Percentiles rank a stretch among this genome's conserved stretches.
These are phyloP conservation scores for Exserohilum turcica DNA, from an alignment of 2,329 filamentous ascomycete genomes.

Conservation along the genomic window DNA sequence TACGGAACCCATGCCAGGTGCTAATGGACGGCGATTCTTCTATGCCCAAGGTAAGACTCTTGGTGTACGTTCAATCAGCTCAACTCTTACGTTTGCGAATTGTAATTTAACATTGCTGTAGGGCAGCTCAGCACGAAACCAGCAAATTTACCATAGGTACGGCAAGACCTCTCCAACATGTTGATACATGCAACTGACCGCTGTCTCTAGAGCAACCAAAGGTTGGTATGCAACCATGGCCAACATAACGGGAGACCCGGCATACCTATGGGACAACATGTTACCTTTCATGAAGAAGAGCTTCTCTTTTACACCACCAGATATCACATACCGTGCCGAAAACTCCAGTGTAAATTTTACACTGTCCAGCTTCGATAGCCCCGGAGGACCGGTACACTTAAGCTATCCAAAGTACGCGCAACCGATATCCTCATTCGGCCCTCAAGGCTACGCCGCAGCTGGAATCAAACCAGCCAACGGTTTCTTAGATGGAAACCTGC, in stretches of 20 bases:
- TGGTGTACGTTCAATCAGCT: conserved; percentile 15
- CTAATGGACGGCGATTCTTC: conserved; percentile 19
- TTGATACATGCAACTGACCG: not conserved
- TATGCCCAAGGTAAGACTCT: conserved; percentile 36
- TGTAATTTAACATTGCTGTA: not conserved
- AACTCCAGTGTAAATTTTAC: conserved; percentile 13
- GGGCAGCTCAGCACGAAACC: conserved; percentile 31
- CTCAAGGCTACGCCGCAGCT: conserved; percentile 10
- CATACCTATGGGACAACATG: conserved; percentile 32
- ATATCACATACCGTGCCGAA: conserved; percentile 11
- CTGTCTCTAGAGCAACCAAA: conserved; percentile 8
- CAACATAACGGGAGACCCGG: conserved; percentile 29
- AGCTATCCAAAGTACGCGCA: conserved; percentile 19
- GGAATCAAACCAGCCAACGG: conserved; percentile 9
- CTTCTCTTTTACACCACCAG: conserved; percentile 34
- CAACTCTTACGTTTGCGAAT: not conserved
- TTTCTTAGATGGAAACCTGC: conserved; percentile 7
- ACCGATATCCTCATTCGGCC: conserved; percentile 9
- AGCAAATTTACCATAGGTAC: conserved; percentile 30
- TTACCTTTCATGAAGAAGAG: conserved; percentile 34
- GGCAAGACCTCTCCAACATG: not conserved
- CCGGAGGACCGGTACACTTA: conserved; percentile 13
- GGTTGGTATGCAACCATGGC: conserved; percentile 18
- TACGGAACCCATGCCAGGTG: conserved; percentile 28
- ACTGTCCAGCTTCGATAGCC: conserved; percentile 6